Evolutionary conservation across 495 filamentous ascomycete species (phyloP).

Genomic region (Xylaria castorea): DNA sequence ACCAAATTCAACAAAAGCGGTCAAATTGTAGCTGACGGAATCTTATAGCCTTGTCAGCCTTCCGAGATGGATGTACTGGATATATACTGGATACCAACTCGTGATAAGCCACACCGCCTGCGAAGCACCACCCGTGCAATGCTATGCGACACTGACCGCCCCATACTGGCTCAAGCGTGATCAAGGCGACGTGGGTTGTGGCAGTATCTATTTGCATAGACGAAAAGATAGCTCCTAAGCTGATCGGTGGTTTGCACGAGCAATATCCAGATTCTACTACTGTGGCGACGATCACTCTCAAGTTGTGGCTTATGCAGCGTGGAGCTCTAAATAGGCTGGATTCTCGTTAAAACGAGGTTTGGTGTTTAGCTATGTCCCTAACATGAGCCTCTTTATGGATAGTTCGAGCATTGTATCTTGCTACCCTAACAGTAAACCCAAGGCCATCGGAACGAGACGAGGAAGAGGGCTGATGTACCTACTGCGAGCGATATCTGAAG

Average conservation of each 20-base stretch:
- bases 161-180: background rate
- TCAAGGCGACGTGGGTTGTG: background rate
- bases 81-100: background rate
- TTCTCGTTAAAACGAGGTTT: background rate
- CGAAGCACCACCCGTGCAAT: background rate
- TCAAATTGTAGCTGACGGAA: background rate
- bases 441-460: background rate
- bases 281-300: background rate
- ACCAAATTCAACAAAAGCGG: background rate
- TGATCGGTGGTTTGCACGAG: background rate
- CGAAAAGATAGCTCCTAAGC: background rate
- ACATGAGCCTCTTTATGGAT: background rate
- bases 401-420: background rate
- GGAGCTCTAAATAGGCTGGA: background rate
- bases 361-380: background rate
- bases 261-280: background rate
- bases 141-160: background rate
- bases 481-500: background rate
- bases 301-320: background rate
- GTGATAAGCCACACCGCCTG: background rate
- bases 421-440: background rate
- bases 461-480: background rate
- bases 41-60: slow-evolving; percentile 15
- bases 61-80: background rate
- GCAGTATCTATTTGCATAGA: background rate